Conservation (phyloP, 2,329 filamentous ascomycete species). For the Beauveria varroae region DNA sequence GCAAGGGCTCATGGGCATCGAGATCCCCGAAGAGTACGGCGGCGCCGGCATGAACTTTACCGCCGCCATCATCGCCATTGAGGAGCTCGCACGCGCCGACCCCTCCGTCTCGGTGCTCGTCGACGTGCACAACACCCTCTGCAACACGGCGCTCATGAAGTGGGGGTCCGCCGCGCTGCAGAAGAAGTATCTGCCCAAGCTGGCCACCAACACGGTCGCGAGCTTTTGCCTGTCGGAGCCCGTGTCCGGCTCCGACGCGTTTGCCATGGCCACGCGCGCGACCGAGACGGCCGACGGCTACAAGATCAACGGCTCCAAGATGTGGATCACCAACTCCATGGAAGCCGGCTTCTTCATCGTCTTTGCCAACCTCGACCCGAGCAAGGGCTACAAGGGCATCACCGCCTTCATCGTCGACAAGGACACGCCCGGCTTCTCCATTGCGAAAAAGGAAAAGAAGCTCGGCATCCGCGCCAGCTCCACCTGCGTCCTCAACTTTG, state of each 20-base stretch:
- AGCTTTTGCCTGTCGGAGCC: conserved; percentile 93
- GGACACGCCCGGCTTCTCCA: conserved; percentile 77
- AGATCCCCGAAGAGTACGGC: conserved; percentile 95
- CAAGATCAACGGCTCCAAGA: conserved; percentile 85
- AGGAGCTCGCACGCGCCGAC: conserved; percentile 90
- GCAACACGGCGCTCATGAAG: conserved; percentile 87
- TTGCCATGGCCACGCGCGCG: conserved; percentile 87
- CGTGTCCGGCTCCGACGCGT: conserved; percentile 88
- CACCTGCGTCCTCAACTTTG: conserved; percentile 95
- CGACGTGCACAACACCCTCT: conserved; percentile 96
- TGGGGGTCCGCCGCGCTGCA: conserved; percentile 71
- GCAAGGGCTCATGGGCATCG: conserved; percentile 93
- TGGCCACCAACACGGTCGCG: conserved; percentile 84
- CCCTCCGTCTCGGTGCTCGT: conserved; percentile 92
- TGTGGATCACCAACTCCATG: conserved; percentile 99
- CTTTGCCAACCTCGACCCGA: conserved; percentile 89
- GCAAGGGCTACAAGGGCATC: conserved; percentile 94
- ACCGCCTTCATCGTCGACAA: conserved; percentile 95
- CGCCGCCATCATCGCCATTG: conserved; percentile 88
- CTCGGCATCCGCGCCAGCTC: conserved; percentile 92
- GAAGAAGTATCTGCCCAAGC: conserved; percentile 79
- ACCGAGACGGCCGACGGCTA: conserved; percentile 77
- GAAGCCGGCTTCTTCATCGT: conserved; percentile 95
- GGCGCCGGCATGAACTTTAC: conserved; percentile 99
- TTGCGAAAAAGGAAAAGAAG: conserved; percentile 99